Conservation (phyloP, 148 eudicot genomes). For the Vaccinium vitisidaea region DNA sequence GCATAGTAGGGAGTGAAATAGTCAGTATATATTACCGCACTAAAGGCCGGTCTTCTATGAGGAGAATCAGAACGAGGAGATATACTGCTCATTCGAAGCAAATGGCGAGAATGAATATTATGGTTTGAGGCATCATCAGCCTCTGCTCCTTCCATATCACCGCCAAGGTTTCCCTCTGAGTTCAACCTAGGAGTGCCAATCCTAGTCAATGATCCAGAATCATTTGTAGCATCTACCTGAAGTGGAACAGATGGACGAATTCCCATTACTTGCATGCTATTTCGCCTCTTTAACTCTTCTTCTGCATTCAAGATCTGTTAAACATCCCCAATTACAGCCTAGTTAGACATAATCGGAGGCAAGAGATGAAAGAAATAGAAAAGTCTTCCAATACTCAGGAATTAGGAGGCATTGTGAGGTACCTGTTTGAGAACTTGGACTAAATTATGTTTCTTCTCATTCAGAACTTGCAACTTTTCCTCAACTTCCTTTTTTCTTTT, state of each 20-base stretch:
- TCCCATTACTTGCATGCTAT: conserved; percentile 46
- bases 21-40: conserved; percentile 41
- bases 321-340: conserved; percentile 16
- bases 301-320: conserved; percentile 84
- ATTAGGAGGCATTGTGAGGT: background rate
- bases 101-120: conserved; percentile 52
- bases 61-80: conserved; percentile 93
- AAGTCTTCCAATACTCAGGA: background rate
- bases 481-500: conserved; percentile 71
- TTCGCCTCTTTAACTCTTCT: conserved; percentile 84
- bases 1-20: background rate
- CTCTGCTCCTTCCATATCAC: conserved; percentile 55
- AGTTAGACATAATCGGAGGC: background rate
- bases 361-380: background rate
- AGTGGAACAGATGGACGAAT: conserved; percentile 58
- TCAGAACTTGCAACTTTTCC: conserved; percentile 66
- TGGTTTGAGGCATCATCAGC: conserved; percentile 57
- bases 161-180: conserved; percentile 55
- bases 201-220: conserved; percentile 76
- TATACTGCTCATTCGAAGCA: conserved; percentile 63
- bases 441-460: conserved; percentile 74
- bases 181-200: conserved; percentile 74
- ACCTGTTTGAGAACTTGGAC: conserved; percentile 92
- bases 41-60: conserved; percentile 56
- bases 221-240: conserved; percentile 77